Conservation (phyloP, 139 green algal species). For the Volvox africanus region DNA sequence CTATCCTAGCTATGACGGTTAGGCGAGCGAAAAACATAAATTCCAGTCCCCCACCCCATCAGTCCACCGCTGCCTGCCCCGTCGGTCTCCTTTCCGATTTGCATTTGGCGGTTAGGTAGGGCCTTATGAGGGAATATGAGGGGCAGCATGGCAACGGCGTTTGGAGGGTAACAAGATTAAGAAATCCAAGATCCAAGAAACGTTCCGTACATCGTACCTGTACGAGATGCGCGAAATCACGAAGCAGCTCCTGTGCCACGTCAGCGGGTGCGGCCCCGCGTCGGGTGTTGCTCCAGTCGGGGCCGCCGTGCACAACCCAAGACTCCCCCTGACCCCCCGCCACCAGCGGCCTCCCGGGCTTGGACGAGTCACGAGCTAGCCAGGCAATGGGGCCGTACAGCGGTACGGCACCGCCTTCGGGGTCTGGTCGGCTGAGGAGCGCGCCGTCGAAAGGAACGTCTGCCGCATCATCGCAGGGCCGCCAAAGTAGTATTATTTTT, state of each 20-base stretch:
- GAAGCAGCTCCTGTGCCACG: constrained; percentile 23
- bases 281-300: constrained; percentile 30
- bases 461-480: neutral
- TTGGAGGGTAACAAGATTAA: no score
- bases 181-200: no score
- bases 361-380: constrained; percentile 35
- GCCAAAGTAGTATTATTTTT: no score
- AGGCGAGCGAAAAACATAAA: no score
- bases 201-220: neutral
- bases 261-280: neutral
- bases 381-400: constrained; percentile 30
- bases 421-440: constrained; percentile 8
- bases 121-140: no score
- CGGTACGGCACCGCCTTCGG: neutral
- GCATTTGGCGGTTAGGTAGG: no score
- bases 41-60: no score
- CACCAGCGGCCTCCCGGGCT: constrained; percentile 28
- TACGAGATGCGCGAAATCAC: neutral
- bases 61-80: no score
- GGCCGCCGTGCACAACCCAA: constrained; percentile 38
- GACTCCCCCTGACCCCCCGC: constrained; percentile 20
- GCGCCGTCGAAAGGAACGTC: constrained; percentile 39
- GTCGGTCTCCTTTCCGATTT: no score
- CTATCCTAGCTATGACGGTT: no score
- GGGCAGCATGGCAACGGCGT: no score